phyloP scores from a whole-genome alignment of 306 rosid genomes.

The Acacia melanoxylon region DNA sequence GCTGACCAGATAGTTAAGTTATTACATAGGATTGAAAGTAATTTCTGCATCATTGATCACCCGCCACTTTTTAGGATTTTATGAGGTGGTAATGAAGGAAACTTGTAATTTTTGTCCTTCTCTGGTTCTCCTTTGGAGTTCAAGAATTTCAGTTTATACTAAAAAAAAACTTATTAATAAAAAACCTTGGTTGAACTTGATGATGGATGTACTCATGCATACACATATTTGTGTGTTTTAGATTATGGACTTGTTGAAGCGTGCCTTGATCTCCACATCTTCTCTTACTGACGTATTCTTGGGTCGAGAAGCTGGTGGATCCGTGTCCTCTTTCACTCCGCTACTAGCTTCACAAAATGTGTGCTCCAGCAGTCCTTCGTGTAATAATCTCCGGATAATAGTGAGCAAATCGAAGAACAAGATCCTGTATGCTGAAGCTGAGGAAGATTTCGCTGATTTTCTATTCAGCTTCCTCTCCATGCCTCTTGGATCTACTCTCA shows the following conservation, averaged over 20 bases:
- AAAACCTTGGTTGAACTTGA: neutral
- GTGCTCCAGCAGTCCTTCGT: fast-evolving
- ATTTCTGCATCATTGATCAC: too few species aligned
- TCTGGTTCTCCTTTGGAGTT: too few species aligned
- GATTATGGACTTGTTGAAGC: neutral
- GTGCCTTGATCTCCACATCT: neutral
- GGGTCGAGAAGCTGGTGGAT: neutral
- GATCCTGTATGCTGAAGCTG: conserved; percentile 22
- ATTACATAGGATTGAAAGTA: too few species aligned
- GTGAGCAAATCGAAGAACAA: conserved; percentile 7
- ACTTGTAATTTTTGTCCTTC: too few species aligned
- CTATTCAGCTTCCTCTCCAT: conserved; percentile 19
- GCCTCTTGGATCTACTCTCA: conserved; percentile 23
- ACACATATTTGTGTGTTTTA: too few species aligned
- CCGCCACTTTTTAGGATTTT: too few species aligned
- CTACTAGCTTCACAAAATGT: neutral
- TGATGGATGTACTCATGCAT: neutral
- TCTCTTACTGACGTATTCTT: neutral
- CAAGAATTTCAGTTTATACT: too few species aligned
- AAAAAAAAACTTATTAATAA: too few species aligned
- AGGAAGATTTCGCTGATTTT: conserved; percentile 12
- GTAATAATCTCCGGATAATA: neutral
- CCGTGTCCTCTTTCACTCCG: neutral
- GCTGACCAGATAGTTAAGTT: too few species aligned
- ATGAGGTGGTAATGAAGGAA: too few species aligned